A percentile compares a stretch with the other conserved stretches of the same genome.
phyloP scores from a whole-genome alignment of 257 asterid genomes.

The Fraxinus cuspidata region DNA sequence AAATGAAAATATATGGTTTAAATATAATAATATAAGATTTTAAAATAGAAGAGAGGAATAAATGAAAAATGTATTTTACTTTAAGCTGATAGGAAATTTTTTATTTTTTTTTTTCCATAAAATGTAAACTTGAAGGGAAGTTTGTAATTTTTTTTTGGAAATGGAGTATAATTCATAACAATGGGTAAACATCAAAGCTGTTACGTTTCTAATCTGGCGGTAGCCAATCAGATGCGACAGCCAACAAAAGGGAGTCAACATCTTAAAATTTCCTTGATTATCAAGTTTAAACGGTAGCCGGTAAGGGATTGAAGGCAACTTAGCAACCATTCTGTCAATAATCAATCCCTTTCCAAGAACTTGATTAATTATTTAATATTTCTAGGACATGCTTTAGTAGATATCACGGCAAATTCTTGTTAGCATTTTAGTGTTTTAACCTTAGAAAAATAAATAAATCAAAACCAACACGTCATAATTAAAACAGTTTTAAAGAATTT shows the following conservation, averaged over 20 bases:
- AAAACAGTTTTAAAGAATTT: too few relatives aligned
- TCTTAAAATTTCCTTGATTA: conserved; percentile 22
- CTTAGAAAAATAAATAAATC: neutral
- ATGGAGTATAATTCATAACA: too few relatives aligned
- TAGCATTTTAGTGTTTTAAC: neutral
- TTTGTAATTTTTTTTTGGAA: too few relatives aligned
- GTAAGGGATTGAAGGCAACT: conserved; percentile 18
- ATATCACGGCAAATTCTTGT: neutral
- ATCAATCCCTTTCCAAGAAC: neutral
- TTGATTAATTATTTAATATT: neutral
- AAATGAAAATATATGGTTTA: too few relatives aligned
- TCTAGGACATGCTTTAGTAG: conserved; percentile 9
- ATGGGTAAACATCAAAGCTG: conserved; percentile 20
- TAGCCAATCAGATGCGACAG: conserved; percentile 19
- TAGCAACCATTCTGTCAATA: neutral
- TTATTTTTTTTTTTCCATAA: too few relatives aligned
- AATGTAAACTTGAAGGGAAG: too few relatives aligned
- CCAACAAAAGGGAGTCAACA: conserved; percentile 36
- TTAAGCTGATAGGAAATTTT: too few relatives aligned
- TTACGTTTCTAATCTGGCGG: too few relatives aligned
- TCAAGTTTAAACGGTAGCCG: conserved; percentile 30
- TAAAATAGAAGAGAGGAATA: too few relatives aligned
- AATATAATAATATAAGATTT: too few relatives aligned
- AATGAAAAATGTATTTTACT: too few relatives aligned
- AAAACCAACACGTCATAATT: too few relatives aligned